phyloP scores from a whole-genome alignment of 2,329 filamentous ascomycete genomes.

The Mycocentrospora acerina region DNA sequence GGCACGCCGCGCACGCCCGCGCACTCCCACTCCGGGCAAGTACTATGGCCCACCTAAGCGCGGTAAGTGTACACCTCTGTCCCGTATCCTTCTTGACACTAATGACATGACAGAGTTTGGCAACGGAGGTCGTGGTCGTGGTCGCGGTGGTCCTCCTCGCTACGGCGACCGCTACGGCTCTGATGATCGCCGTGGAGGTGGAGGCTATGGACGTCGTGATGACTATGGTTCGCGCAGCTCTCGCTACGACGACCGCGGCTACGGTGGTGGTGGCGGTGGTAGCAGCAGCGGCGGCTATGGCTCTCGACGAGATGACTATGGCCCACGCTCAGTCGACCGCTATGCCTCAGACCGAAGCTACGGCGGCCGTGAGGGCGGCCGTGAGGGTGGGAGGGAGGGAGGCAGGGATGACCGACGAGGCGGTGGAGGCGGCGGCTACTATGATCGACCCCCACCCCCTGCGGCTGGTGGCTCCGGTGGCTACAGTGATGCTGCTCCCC shows the following conservation, averaged over 20 bases:
- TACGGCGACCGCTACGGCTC: slow-evolving; percentile 48
- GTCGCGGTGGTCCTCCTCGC: slow-evolving; percentile 55
- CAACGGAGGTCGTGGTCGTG: slow-evolving; percentile 48
- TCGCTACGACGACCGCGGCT: slow-evolving; percentile 45
- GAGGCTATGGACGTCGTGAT: slow-evolving; percentile 47
- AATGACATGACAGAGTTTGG: slow-evolving; percentile 45
- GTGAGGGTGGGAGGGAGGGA: slow-evolving; percentile 55
- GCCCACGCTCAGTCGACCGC: slow-evolving; percentile 48
- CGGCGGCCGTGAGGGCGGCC: slow-evolving; percentile 51
- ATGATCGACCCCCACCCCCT: slow-evolving; percentile 52
- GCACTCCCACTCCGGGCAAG: slow-evolving; percentile 96
- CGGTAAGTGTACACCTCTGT: slow-evolving; percentile 59
- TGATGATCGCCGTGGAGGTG: slow-evolving; percentile 52
- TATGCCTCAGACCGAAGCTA: slow-evolving; percentile 64
- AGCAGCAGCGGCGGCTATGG: slow-evolving; percentile 47
- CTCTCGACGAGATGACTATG: slow-evolving; percentile 46
- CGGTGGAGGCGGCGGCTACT: slow-evolving; percentile 58
- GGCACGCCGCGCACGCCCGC: slow-evolving; percentile 89
- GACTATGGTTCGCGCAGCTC: slow-evolving; percentile 48
- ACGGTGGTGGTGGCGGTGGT: slow-evolving; percentile 62
- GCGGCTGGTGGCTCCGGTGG: slow-evolving; percentile 27
- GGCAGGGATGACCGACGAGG: slow-evolving; percentile 55
- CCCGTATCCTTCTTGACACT: slow-evolving; percentile 6
- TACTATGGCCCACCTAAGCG: slow-evolving; percentile 99
- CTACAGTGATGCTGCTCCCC: slow-evolving; percentile 40